Percentiles rank a stretch among this genome's conserved stretches.
Conservation (phyloP, 139 green algal species). For the Tetradesmus obliquus region DNA sequence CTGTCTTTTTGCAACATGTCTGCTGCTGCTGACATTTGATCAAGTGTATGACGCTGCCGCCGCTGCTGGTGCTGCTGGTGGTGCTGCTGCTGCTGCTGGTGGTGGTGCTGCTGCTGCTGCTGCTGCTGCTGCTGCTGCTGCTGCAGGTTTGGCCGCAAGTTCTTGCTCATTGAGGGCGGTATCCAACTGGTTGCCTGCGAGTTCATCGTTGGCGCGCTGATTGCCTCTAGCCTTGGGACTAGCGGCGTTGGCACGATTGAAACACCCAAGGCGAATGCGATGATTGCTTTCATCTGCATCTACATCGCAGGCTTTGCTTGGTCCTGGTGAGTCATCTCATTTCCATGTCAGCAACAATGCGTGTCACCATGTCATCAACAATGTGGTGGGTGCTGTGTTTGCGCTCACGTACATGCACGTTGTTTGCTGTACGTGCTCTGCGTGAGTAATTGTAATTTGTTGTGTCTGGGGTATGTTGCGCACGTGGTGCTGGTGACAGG, state of each 20-base stretch:
- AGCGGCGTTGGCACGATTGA: not conserved
- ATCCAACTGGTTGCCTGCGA: slow-evolving; percentile 33
- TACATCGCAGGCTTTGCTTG: slow-evolving; percentile 84
- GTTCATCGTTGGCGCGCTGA: slow-evolving; percentile 27
- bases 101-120: not conserved
- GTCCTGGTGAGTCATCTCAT: slow-evolving; percentile 54
- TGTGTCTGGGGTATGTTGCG: too few relatives aligned
- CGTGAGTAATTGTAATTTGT: too few relatives aligned
- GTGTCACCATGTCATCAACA: too few relatives aligned
- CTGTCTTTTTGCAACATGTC: too few relatives aligned
- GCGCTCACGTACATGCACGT: too few relatives aligned
- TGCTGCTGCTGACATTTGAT: too few relatives aligned
- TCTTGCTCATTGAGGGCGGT: slow-evolving; percentile 39
- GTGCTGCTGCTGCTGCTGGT: too few relatives aligned
- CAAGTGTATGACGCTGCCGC: not conserved
- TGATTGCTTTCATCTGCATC: slow-evolving; percentile 79
- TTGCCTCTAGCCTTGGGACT: not conserved
- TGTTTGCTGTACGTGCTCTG: too few relatives aligned
- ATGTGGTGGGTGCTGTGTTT: too few relatives aligned
- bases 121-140: not conserved
- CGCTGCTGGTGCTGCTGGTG: not conserved
- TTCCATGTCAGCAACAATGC: too few relatives aligned
- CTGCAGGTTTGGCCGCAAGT: slow-evolving; percentile 57
- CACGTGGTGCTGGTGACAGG: too few relatives aligned
- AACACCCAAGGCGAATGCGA: slow-evolving; percentile 30